Base-by-base conservation (phyloP, 345 rosid species). In the Xanthoceras sorbifolium region DNA sequence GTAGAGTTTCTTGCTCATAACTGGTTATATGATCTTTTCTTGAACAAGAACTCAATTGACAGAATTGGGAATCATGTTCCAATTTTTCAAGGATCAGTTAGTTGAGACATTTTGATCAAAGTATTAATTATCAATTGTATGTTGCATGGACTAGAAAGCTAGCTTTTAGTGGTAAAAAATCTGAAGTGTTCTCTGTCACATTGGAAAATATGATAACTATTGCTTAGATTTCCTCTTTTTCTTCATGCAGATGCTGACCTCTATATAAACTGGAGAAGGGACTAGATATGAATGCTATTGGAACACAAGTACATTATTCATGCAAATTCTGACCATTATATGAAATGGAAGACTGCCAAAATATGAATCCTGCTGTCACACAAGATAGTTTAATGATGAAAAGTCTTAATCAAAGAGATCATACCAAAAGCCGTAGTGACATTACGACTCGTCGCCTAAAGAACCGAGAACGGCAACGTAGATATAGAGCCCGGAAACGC, bases 391-490 rank as follows among this genome's bases (percentile, higher is more conserved):
- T 82, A 54, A 50, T 72, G 44, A 78, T 82, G 66, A 84, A 79
- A 25, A 12, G 80, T 25, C 55, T 57, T 70, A 70, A 86, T 72
- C 80, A 46, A 63, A 81, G 77, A 44, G 76, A 79, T 57, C 81
- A 26, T 28, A 69, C 77, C 42, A 79, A 44, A 73, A 84, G 75
- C 28, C 59, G 71, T 70, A 76, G 68, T 72, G 86, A 89, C 62
- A 32, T 84, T 34, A 60, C 79, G 85, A 74, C 66, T 67, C 91
- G 92, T 61, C 93, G 97, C 31, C 73, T 85, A 82, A 92, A 92
- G 91, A 92, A 92, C 61, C 75, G 97, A 32, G 97, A 92, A 75
- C 84, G 94, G 62, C 97, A 92, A 74, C 94, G 94, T 46, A 85
- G 93, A 79, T 90, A 90, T 74, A 87, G 94, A 82, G 93, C 90